Conservation (phyloP, 805 yeast genomes). For the Candida chauliodis region DNA sequence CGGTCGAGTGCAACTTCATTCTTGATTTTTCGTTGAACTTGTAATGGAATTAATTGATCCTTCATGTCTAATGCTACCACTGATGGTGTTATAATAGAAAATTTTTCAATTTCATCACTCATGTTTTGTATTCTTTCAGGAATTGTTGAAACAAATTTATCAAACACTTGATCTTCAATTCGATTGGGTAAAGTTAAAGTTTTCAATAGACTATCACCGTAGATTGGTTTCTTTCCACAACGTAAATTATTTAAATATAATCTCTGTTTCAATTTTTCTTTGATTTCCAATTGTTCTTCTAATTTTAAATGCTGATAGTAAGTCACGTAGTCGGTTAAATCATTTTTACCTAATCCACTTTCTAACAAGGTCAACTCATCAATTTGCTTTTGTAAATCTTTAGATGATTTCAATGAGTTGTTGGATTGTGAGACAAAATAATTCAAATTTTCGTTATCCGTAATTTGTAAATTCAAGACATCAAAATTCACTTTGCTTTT, state of each 20-base stretch:
- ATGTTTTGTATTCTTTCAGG: slow-evolving; percentile 28
- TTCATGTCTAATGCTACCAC: slow-evolving; percentile 75
- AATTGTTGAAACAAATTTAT: slow-evolving; percentile 5
- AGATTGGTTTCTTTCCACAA: slow-evolving; percentile 63
- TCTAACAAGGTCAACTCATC: slow-evolving; percentile 22
- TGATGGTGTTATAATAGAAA: slow-evolving; percentile 83
- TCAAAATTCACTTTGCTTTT: slow-evolving; percentile 39
- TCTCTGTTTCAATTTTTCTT: slow-evolving; percentile 53
- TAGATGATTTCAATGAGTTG: slow-evolving; percentile 44
- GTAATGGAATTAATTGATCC: slow-evolving; percentile 44
- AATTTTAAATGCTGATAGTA: slow-evolving; percentile 59
- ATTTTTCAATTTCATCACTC: slow-evolving; percentile 61
- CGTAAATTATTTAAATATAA: slow-evolving; percentile 64
- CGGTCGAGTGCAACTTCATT: slow-evolving; percentile 29
- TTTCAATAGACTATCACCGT: slow-evolving; percentile 56
- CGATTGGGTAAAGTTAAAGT: slow-evolving; percentile 22
- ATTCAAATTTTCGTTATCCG: slow-evolving; percentile 42
- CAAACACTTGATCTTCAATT: background rate
- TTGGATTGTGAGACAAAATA: slow-evolving; percentile 46
- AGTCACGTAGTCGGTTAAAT: slow-evolving; percentile 40
- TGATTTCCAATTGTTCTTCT: slow-evolving; percentile 47
- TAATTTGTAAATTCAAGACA: slow-evolving; percentile 60
- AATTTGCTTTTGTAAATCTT: slow-evolving; percentile 43
- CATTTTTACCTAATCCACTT: slow-evolving; percentile 21
- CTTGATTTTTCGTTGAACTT: slow-evolving; percentile 29